phyloP scores from a whole-genome alignment of 2,329 filamentous ascomycete species.

The Fusarium sp. region DNA sequence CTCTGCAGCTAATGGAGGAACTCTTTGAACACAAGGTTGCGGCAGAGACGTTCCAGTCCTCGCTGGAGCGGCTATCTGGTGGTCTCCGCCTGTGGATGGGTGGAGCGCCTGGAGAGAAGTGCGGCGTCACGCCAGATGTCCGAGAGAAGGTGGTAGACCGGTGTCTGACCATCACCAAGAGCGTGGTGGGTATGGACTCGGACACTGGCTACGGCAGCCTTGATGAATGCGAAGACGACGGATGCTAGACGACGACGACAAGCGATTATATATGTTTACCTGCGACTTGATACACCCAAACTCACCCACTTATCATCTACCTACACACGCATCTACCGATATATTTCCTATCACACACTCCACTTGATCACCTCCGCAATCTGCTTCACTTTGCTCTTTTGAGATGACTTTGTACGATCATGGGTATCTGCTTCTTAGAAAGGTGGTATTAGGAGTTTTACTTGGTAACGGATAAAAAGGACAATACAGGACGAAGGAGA shows the following conservation, averaged over 20 bases:
- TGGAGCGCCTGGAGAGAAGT: slow-evolving; percentile 61
- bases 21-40: slow-evolving; percentile 61
- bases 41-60: slow-evolving; percentile 58
- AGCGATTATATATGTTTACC: slow-evolving; percentile 9
- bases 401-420: slow-evolving; percentile 45
- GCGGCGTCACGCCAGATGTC: slow-evolving; percentile 63
- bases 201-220: slow-evolving; percentile 72
- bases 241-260: slow-evolving; percentile 36
- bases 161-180: slow-evolving; percentile 68
- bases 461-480: slow-evolving; percentile 41
- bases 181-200: slow-evolving; percentile 68
- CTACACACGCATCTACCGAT: not conserved
- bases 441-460: slow-evolving; percentile 38
- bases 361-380: slow-evolving; percentile 26
- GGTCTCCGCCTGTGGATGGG: slow-evolving; percentile 72
- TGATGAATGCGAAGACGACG: slow-evolving; percentile 60
- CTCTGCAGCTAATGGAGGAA: slow-evolving; percentile 68
- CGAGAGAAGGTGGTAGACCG: slow-evolving; percentile 66
- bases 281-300: slow-evolving; percentile 10
- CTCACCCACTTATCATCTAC: not conserved
- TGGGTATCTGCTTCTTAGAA: slow-evolving; percentile 43
- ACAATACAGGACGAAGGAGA: slow-evolving; percentile 39
- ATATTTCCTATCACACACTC: slow-evolving; percentile 11
- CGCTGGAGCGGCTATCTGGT: slow-evolving; percentile 69
- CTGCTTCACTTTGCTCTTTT: slow-evolving; percentile 16